phyloP scores from a whole-genome alignment of 805 yeast genomes.

The Debaryomyces maramus region DNA sequence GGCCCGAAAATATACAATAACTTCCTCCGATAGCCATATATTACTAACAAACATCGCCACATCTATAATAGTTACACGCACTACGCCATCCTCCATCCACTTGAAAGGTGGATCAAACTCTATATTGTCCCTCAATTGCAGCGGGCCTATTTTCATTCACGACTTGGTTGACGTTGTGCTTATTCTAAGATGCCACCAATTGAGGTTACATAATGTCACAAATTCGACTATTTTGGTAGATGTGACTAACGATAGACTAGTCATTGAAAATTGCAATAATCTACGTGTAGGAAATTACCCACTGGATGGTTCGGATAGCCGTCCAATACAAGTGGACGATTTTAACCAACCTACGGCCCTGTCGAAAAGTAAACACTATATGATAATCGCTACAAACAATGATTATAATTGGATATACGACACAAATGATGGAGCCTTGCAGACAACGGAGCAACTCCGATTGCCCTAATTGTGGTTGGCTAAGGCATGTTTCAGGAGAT shows the following conservation, averaged over 20 bases:
- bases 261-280: constrained; percentile 30
- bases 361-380: constrained; percentile 1
- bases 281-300: constrained; percentile 14
- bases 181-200: constrained; percentile 29
- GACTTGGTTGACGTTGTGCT: constrained; percentile 18
- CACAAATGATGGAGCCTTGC: neutral
- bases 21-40: constrained; percentile 9
- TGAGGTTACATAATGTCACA: constrained; percentile 24
- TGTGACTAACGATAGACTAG: constrained; percentile 22
- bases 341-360: constrained; percentile 24
- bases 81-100: constrained; percentile 23
- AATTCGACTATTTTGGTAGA: constrained; percentile 18
- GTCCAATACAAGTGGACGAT: constrained; percentile 27
- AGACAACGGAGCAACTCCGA: neutral
- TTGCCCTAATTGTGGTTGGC: too few relatives aligned
- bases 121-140: constrained; percentile 16
- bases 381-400: neutral
- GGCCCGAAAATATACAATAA: constrained; percentile 2
- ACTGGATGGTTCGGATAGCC: constrained; percentile 1
- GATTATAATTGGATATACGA: neutral
- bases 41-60: constrained; percentile 14
- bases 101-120: constrained; percentile 16
- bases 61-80: constrained; percentile 3
- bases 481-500: too few relatives aligned
- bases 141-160: constrained; percentile 34